Evolutionary conservation across 1,139 yeast species (phyloP).

Genomic region (Kurtzmaniella quercitrusa): DNA sequence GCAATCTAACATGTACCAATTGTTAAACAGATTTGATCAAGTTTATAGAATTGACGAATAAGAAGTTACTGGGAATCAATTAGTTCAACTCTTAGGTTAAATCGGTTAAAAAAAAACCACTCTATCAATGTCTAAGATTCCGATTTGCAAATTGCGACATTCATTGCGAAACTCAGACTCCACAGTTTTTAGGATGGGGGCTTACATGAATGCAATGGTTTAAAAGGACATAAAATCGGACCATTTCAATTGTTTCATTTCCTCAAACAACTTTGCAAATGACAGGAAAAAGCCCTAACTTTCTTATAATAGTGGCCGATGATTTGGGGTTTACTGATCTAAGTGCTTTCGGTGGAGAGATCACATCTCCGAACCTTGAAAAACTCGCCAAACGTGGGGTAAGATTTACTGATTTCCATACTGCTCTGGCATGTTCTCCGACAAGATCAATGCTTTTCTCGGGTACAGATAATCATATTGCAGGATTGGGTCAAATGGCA

Average conservation of each 20-base stretch:
- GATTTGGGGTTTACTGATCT: conserved; percentile 60
- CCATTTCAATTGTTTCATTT: too few species aligned
- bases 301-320: conserved; percentile 57
- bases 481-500: conserved; percentile 59
- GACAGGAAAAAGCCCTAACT: conserved; percentile 31
- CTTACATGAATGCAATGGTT: not conserved
- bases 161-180: not conserved
- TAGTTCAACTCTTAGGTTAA: too few species aligned
- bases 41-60: too few species aligned
- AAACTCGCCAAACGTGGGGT: conserved; percentile 42
- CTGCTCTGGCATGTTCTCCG: conserved; percentile 65
- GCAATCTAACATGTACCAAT: too few species aligned
- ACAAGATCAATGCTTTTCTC: conserved; percentile 59
- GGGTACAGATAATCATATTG: conserved; percentile 60
- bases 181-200: not conserved
- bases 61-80: too few species aligned
- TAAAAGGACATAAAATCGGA: not conserved
- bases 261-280: too few species aligned
- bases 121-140: too few species aligned
- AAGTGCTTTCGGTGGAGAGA: conserved; percentile 58
- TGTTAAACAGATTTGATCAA: too few species aligned
- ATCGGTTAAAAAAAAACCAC: not conserved
- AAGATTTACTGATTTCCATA: conserved; percentile 54
- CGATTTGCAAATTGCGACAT: not conserved
- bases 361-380: conserved; percentile 50